Evolutionary conservation across 2,329 filamentous ascomycete species (phyloP).

Genomic region (Alternaria sp.): DNA sequence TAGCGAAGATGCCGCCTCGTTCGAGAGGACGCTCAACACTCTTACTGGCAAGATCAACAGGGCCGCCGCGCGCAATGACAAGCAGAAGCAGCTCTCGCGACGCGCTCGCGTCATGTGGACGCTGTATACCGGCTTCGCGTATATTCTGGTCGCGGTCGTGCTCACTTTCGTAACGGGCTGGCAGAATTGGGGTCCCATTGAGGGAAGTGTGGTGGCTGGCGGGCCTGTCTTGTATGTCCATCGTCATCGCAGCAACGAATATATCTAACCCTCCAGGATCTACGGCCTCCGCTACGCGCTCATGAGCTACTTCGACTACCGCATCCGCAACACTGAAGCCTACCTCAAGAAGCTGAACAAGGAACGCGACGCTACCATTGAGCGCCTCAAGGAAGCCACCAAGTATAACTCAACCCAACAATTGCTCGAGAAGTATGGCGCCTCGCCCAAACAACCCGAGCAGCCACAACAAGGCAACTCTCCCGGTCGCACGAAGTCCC

Average conservation of each 20-base stretch:
- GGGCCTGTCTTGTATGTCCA: constrained; percentile 74
- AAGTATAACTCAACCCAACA: constrained; percentile 96
- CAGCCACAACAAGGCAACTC: constrained; percentile 35
- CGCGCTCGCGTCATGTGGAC: constrained; percentile 86
- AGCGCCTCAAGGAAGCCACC: constrained; percentile 92
- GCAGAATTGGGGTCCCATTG: constrained; percentile 74
- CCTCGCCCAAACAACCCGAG: constrained; percentile 56
- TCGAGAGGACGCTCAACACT: constrained; percentile 86
- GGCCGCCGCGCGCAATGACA: constrained; percentile 75
- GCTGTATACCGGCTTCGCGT: constrained; percentile 87
- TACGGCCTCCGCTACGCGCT: constrained; percentile 73
- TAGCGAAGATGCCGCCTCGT: constrained; percentile 83
- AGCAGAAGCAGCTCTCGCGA: constrained; percentile 72
- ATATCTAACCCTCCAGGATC: constrained; percentile 65
- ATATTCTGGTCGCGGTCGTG: constrained; percentile 84
- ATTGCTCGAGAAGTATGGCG: constrained; percentile 90
- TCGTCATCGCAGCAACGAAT: no score
- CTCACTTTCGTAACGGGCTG: constrained; percentile 84
- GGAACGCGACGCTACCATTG: constrained; percentile 85
- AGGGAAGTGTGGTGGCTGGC: constrained; percentile 79
- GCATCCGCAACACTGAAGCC: constrained; percentile 71
- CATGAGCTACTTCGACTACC: constrained; percentile 78
- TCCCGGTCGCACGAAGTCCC: constrained; percentile 34
- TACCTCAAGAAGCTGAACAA: constrained; percentile 76
- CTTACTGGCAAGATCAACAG: constrained; percentile 83